A percentile compares a stretch with the other conserved stretches of the same genome.
Conservation (phyloP, 345 rosid genomes). For the Aurinia saxatilis region DNA sequence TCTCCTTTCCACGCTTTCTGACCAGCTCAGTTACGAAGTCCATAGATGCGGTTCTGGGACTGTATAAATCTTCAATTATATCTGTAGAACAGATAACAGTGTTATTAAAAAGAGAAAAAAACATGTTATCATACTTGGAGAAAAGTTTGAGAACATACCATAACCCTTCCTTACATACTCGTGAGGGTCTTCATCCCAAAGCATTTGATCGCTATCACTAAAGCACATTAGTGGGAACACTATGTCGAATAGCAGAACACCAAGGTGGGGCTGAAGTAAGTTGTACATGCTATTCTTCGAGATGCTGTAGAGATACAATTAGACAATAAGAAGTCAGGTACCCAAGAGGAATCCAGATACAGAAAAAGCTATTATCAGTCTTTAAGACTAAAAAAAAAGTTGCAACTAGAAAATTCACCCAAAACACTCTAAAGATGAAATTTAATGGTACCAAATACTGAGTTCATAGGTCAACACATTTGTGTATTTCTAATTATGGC, state of each 20-base stretch:
- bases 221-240: slow-evolving; percentile 98
- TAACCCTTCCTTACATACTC: slow-evolving; percentile 99
- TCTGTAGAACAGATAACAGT: slow-evolving; percentile 41
- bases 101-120: neutral
- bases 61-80: slow-evolving; percentile 98
- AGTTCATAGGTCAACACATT: neutral
- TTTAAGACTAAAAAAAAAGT: neutral
- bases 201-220: slow-evolving; percentile 94
- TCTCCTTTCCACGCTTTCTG: slow-evolving; percentile 90
- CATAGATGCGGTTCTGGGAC: slow-evolving; percentile 98
- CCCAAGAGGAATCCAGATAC: neutral
- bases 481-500: neutral
- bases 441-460: neutral
- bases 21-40: slow-evolving; percentile 97
- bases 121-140: neutral
- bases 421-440: neutral
- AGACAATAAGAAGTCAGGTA: neutral
- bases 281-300: slow-evolving; percentile 79
- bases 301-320: slow-evolving; percentile 49
- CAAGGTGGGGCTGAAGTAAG: slow-evolving; percentile 77
- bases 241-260: slow-evolving; percentile 84
- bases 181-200: slow-evolving; percentile 99
- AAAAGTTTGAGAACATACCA: slow-evolving; percentile 50
- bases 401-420: slow-evolving; percentile 8
- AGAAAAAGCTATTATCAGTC: neutral